Conservation (phyloP, 2,329 filamentous ascomycete genomes). For the Cytospora paraplurivora region DNA sequence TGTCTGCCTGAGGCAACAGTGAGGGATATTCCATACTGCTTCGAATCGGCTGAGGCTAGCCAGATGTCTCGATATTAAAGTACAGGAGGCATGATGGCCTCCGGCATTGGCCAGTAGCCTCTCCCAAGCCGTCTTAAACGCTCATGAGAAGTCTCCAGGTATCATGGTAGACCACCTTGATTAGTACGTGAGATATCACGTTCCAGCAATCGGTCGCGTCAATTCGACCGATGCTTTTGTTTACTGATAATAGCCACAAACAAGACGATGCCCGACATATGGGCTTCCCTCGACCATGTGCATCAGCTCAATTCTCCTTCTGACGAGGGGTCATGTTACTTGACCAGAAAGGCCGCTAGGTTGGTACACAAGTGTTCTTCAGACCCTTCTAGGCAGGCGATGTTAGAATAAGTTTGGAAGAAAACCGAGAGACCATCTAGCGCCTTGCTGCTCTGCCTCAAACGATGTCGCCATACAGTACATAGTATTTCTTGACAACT, state of each 20-base stretch:
- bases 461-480: constrained; percentile 5
- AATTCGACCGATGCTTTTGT: no score
- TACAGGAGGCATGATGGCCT: background rate
- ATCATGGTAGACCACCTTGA: no score
- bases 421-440: constrained; percentile 1
- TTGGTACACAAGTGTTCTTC: background rate
- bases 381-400: background rate
- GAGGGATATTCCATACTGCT: background rate
- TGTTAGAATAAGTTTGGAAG: background rate
- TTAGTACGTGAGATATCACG: no score
- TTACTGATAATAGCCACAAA: background rate
- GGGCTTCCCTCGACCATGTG: background rate
- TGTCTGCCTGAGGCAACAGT: background rate
- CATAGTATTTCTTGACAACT: constrained; percentile 3
- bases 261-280: background rate
- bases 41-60: background rate
- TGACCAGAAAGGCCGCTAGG: background rate
- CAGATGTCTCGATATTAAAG: background rate
- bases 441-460: background rate
- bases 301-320: background rate
- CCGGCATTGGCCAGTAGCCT: no score
- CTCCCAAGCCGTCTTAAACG: no score
- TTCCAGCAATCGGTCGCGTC: no score
- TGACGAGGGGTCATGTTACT: background rate
- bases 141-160: no score